Evolutionary conservation across 2,329 filamentous ascomycete species (phyloP).

Genomic region (Talaromyces pinophilus): DNA sequence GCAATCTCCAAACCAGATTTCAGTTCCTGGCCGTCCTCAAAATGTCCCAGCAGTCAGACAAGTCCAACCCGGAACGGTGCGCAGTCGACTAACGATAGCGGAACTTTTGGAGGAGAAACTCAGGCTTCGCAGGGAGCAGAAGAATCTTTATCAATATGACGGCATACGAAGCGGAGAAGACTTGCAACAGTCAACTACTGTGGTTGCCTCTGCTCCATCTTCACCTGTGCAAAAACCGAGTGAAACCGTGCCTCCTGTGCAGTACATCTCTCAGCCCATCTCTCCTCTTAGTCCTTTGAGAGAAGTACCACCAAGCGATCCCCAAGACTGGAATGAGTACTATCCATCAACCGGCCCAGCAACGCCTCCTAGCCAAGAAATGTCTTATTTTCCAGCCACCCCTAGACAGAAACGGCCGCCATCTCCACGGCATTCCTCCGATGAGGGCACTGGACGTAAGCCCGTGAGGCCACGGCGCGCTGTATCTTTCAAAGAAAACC

Average conservation of each 20-base stretch:
- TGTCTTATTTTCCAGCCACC: background rate
- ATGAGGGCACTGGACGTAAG: background rate
- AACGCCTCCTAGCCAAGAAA: slow-evolving; percentile 1
- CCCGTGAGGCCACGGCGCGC: slow-evolving; percentile 16
- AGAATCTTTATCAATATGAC: background rate
- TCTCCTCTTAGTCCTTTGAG: background rate
- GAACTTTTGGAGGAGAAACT: slow-evolving; percentile 41
- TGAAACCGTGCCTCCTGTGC: background rate
- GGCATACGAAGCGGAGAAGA: background rate
- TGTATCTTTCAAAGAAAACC: slow-evolving; percentile 22
- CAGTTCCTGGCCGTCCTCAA: background rate
- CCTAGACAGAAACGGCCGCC: background rate
- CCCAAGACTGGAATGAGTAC: slow-evolving; percentile 8
- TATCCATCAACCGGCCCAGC: background rate
- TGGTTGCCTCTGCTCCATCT: background rate
- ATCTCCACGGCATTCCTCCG: background rate
- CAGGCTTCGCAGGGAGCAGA: slow-evolving; percentile 31
- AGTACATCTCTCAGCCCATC: slow-evolving; percentile 18
- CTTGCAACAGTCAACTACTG: background rate
- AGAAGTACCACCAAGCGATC: background rate
- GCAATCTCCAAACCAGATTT: slow-evolving; percentile 10
- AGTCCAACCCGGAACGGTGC: background rate
- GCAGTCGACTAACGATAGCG: slow-evolving; percentile 29
- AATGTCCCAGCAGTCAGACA: background rate
- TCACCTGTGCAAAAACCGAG: background rate